Evolutionary conservation across 2,329 filamentous ascomycete species (phyloP).

Genomic region (Hirsutella thompsonii): DNA sequence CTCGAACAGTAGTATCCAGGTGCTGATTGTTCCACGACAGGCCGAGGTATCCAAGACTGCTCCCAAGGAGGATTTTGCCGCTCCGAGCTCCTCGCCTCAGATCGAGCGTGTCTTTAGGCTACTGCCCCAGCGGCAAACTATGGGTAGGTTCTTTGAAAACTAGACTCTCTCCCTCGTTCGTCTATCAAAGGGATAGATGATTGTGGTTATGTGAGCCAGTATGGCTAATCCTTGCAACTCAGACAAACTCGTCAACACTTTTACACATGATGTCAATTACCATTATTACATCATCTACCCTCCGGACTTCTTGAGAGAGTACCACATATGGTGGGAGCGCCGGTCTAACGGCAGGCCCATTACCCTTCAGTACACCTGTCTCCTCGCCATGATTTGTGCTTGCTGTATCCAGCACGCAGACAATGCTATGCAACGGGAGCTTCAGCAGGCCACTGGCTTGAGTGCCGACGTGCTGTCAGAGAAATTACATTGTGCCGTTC

Average conservation of each 20-base stretch:
- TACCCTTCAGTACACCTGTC: slow-evolving; percentile 15
- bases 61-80: slow-evolving; percentile 8
- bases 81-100: slow-evolving; percentile 9
- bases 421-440: slow-evolving; percentile 7
- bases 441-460: slow-evolving; percentile 10
- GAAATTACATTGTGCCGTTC: slow-evolving; percentile 10
- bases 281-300: slow-evolving; percentile 21
- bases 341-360: slow-evolving; percentile 8
- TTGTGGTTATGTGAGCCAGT: background rate
- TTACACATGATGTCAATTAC: slow-evolving; percentile 17
- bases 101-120: slow-evolving; percentile 12
- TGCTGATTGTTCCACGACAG: slow-evolving; percentile 4
- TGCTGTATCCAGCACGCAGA: slow-evolving; percentile 16
- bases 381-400: slow-evolving; percentile 16
- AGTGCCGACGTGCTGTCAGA: slow-evolving; percentile 11
- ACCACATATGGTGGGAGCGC: slow-evolving; percentile 18
- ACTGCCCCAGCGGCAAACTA: slow-evolving; percentile 12
- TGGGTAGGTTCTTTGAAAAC: slow-evolving; percentile 11
- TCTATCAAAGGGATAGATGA: too few relatives aligned
- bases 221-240: background rate
- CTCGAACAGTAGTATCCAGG: background rate
- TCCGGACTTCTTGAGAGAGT: slow-evolving; percentile 14
- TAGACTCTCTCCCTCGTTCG: too few relatives aligned
- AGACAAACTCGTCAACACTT: slow-evolving; percentile 16
- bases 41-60: slow-evolving; percentile 4